These are phyloP conservation scores for Pythium oligandrum DNA, from an alignment of 352 stramenopile species.

Conservation along the genomic window DNA sequence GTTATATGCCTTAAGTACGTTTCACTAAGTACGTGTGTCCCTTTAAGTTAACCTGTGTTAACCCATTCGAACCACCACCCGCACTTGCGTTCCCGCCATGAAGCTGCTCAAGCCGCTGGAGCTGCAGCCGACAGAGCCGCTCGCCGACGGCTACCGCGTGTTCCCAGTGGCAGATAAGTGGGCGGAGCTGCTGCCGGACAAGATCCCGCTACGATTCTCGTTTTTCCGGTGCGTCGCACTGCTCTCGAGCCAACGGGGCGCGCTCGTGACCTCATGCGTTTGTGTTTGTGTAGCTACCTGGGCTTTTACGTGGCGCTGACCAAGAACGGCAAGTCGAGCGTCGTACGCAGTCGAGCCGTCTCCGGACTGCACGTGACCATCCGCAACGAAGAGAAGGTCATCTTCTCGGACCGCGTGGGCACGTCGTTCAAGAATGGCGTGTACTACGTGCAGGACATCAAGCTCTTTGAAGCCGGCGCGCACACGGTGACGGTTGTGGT, in stretches of 20 bases:
- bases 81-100: conserved; percentile 16
- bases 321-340: conserved; percentile 53
- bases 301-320: conserved; percentile 71
- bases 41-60: conserved; percentile 4
- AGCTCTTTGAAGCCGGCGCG: conserved; percentile 44
- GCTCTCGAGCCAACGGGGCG: too few species aligned
- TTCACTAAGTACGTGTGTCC: conserved; percentile 3
- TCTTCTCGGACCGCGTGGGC: conserved; percentile 54
- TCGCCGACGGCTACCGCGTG: conserved; percentile 56
- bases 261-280: too few species aligned
- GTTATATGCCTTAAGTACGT: too few species aligned
- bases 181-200: conserved; percentile 57
- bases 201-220: conserved; percentile 69
- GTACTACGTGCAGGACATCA: conserved; percentile 78
- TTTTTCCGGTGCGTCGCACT: conserved; percentile 51
- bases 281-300: conserved; percentile 33
- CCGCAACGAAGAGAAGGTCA: conserved; percentile 71
- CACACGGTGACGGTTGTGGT: conserved; percentile 63
- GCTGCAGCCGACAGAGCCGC: conserved; percentile 32
- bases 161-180: conserved; percentile 66
- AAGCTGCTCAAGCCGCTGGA: conserved; percentile 71
- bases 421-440: conserved; percentile 69
- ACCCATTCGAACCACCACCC: not conserved
- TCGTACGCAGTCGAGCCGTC: conserved; percentile 50
- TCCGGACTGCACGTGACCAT: conserved; percentile 63